These are phyloP conservation scores for Dalechampia spathulata DNA, from an alignment of 441 rosid species.

Conservation along the genomic window DNA sequence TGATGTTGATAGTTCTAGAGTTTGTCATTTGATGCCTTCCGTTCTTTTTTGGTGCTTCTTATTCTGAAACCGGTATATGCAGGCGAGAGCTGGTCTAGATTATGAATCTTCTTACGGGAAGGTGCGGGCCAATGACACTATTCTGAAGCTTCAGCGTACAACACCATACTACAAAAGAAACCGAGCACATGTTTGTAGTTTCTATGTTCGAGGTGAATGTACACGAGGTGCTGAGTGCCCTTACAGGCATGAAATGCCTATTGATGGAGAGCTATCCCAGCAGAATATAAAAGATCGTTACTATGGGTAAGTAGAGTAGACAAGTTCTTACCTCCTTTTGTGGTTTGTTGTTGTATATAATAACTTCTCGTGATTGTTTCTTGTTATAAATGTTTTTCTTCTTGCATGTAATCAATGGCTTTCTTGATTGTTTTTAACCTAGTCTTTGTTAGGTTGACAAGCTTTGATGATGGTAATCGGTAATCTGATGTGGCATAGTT, in stretches of 20 bases:
- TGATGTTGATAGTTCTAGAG: not conserved
- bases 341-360: not conserved
- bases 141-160: conserved; percentile 85
- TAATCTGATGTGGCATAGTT: not conserved
- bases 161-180: conserved; percentile 87
- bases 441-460: not conserved
- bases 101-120: conserved; percentile 90
- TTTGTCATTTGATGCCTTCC: not conserved
- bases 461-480: not conserved
- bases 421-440: not conserved
- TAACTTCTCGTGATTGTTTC: not conserved
- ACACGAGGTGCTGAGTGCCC: conserved; percentile 96
- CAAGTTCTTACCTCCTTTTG: not conserved
- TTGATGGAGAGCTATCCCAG: conserved; percentile 89
- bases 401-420: not conserved
- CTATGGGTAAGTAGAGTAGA: conserved; percentile 57
- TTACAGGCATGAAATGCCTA: conserved; percentile 94
- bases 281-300: conserved; percentile 97
- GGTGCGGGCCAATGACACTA: conserved; percentile 71
- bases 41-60: not conserved
- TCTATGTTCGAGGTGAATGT: conserved; percentile 85
- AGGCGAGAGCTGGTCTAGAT: conserved; percentile 95
- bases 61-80: conserved; percentile 7
- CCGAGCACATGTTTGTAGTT: conserved; percentile 91
- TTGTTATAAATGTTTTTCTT: not conserved